Evolutionary conservation across 805 yeast species (phyloP).

Genomic region (Myxozyma geophila): DNA sequence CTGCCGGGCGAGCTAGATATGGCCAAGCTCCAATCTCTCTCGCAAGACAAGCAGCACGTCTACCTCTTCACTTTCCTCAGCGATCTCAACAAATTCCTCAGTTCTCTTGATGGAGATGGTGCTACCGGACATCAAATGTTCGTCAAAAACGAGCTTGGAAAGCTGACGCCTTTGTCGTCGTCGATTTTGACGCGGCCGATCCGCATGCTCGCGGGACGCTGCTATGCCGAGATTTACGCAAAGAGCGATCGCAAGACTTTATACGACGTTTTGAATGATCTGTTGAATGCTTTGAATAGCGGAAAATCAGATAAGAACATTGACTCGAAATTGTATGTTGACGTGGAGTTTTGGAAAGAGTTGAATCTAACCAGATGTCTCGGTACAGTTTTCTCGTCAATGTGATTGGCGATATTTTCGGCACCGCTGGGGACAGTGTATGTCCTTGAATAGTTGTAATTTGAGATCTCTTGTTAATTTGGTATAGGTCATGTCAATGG

Average conservation of each 20-base stretch:
- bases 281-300: slow-evolving; percentile 35
- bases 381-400: slow-evolving; percentile 36
- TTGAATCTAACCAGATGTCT: background rate
- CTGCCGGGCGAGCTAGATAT: slow-evolving; percentile 27
- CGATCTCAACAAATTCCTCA: slow-evolving; percentile 27
- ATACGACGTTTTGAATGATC: slow-evolving; percentile 41
- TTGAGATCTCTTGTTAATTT: slow-evolving; percentile 2
- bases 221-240: slow-evolving; percentile 29
- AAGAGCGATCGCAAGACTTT: slow-evolving; percentile 36
- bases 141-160: slow-evolving; percentile 31
- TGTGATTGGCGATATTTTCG: slow-evolving; percentile 40
- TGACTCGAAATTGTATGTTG: slow-evolving; percentile 41
- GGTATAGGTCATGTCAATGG: slow-evolving; percentile 41
- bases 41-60: slow-evolving; percentile 33
- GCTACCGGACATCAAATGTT: slow-evolving; percentile 37
- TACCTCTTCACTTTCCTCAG: slow-evolving; percentile 31
- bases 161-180: slow-evolving; percentile 21
- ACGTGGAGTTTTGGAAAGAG: background rate
- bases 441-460: slow-evolving; percentile 2
- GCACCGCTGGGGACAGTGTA: slow-evolving; percentile 41
- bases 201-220: slow-evolving; percentile 30
- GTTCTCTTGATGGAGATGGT: slow-evolving; percentile 30
- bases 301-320: slow-evolving; percentile 42
- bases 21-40: slow-evolving; percentile 17
- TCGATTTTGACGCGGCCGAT: slow-evolving; percentile 28